phyloP scores from a whole-genome alignment of 2,329 filamentous ascomycete species.

The Fusarium abutilonis region DNA sequence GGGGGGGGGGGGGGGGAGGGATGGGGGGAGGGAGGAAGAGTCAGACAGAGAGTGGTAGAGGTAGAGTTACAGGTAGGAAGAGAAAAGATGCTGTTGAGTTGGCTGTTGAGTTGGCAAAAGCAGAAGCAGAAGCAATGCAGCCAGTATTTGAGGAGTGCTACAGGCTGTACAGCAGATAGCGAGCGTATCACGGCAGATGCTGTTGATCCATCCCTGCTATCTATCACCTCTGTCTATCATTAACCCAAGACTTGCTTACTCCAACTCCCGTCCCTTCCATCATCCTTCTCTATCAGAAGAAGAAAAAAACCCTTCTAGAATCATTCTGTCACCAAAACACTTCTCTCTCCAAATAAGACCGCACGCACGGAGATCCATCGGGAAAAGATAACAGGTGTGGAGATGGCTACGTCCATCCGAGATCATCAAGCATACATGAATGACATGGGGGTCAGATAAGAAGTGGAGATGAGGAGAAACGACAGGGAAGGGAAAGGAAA shows the following conservation, averaged over 20 bases:
- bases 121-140: too few species aligned
- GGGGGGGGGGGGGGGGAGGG: too few species aligned
- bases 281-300: constrained; percentile 14
- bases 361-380: constrained; percentile 25
- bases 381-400: constrained; percentile 25
- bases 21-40: too few species aligned
- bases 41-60: background rate
- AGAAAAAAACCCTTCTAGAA: constrained; percentile 24
- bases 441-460: constrained; percentile 24
- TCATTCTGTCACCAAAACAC: constrained; percentile 25
- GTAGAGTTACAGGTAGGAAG: too few species aligned
- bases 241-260: background rate
- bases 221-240: too few species aligned
- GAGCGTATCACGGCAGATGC: too few species aligned
- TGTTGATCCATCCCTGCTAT: too few species aligned
- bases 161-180: too few species aligned
- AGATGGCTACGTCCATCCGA: constrained; percentile 1
- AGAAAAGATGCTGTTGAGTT: too few species aligned
- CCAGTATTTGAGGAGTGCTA: too few species aligned
- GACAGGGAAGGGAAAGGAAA: too few species aligned
- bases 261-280: background rate
- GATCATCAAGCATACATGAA: constrained; percentile 2
- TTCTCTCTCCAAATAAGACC: constrained; percentile 19
- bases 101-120: too few species aligned
- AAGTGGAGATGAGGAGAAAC: constrained; percentile 25